phyloP scores from a whole-genome alignment of 129 eudicot species.

The Chrysanthemum makinoi region DNA sequence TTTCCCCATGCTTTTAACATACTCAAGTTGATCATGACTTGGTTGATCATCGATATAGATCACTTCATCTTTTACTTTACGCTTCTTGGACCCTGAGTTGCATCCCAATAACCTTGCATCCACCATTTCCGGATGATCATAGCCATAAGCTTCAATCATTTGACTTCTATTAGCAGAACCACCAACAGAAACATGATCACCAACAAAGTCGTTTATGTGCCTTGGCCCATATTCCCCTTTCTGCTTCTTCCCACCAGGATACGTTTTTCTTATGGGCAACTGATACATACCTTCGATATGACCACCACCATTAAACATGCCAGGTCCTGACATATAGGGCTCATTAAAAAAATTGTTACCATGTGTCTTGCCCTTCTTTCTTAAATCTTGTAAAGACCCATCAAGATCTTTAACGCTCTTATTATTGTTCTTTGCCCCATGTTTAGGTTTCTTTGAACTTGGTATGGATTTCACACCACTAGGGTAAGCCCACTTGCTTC shows the following conservation, averaged over 20 bases:
- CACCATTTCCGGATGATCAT: constrained; percentile 41
- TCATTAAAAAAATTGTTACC: constrained; percentile 35
- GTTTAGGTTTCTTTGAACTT: constrained; percentile 42
- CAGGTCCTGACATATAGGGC: background rate
- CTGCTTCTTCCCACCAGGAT: constrained; percentile 43
- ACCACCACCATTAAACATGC: constrained; percentile 27
- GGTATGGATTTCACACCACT: constrained; percentile 45
- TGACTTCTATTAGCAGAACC: constrained; percentile 54
- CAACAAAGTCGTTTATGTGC: constrained; percentile 35
- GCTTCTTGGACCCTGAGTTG: constrained; percentile 50
- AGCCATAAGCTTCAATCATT: constrained; percentile 35
- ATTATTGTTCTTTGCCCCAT: constrained; percentile 39
- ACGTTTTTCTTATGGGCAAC: constrained; percentile 34
- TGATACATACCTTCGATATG: constrained; percentile 36
- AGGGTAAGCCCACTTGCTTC: constrained; percentile 90
- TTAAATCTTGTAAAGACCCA: constrained; percentile 41
- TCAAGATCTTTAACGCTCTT: constrained; percentile 34
- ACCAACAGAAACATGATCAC: constrained; percentile 30
- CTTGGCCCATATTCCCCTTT: constrained; percentile 48
- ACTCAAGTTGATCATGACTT: constrained; percentile 31
- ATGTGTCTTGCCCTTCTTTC: constrained; percentile 53
- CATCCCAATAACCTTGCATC: constrained; percentile 52
- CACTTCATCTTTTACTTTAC: constrained; percentile 53
- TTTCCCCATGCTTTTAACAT: constrained; percentile 45
- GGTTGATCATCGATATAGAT: constrained; percentile 45